Percentiles rank a stretch among this genome's conserved stretches.
phyloP scores from a whole-genome alignment of 257 asterid genomes.

The Penstemon barbatus region DNA sequence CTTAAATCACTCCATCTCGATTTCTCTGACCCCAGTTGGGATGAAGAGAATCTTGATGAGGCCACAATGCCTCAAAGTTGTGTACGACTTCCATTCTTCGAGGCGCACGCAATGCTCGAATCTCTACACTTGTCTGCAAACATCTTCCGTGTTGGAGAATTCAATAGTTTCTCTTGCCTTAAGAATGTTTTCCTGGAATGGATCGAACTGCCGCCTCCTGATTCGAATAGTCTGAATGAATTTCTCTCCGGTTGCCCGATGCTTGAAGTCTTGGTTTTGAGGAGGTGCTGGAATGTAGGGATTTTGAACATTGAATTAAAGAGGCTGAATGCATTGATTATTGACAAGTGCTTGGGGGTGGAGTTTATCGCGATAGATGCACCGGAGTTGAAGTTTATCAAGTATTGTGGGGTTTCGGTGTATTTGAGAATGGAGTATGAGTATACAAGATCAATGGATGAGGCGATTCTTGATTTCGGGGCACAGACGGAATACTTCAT shows the following conservation, averaged over 20 bases:
- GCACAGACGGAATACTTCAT: neutral
- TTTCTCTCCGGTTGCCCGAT: conserved; percentile 20
- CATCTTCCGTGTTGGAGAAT: neutral
- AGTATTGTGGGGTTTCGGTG: conserved; percentile 26
- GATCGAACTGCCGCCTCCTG: conserved; percentile 1
- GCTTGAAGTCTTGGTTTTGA: conserved; percentile 25
- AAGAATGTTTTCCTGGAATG: conserved; percentile 31
- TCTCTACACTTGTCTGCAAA: conserved; percentile 27
- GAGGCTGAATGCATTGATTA: conserved; percentile 22
- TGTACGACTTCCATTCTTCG: conserved; percentile 4
- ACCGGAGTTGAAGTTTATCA: conserved; percentile 28
- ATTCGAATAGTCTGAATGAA: neutral
- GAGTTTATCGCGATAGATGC: neutral
- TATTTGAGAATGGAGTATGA: neutral
- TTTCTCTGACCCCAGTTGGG: conserved; percentile 32
- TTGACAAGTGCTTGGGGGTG: conserved; percentile 26
- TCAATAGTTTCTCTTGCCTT: conserved; percentile 7
- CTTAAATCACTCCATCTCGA: conserved; percentile 26
- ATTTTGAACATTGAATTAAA: neutral
- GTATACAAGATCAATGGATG: conserved; percentile 1
- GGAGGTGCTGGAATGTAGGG: conserved; percentile 19
- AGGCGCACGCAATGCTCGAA: conserved; percentile 6
- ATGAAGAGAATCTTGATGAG: neutral
- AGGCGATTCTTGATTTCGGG: conserved; percentile 33
- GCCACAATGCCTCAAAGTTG: neutral